Evolutionary conservation across 306 rosid genomes (phyloP).

Genomic region (Prunus armeniaca): DNA sequence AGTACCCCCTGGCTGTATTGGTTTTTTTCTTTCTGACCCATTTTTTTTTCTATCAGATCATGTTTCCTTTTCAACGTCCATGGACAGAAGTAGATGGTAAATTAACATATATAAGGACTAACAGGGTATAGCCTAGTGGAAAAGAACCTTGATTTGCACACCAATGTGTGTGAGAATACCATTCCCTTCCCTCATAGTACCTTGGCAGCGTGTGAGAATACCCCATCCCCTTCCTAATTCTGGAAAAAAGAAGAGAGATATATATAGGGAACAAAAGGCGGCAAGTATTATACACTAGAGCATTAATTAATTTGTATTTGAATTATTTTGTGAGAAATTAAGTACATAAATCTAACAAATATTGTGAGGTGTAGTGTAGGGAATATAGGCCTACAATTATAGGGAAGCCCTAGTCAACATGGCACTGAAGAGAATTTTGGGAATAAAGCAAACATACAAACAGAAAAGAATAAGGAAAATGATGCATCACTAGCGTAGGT

Average conservation of each 20-base stretch:
- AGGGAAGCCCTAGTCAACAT: background rate
- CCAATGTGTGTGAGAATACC: too few relatives aligned
- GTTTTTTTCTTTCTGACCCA: background rate
- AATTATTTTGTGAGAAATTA: background rate
- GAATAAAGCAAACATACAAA: slow-evolving; percentile 45
- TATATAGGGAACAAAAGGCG: too few relatives aligned
- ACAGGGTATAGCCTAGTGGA: too few relatives aligned
- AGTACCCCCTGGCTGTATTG: background rate
- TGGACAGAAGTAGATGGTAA: too few relatives aligned
- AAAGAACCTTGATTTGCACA: too few relatives aligned
- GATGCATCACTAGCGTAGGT: slow-evolving; percentile 36
- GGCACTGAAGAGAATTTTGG: slow-evolving; percentile 42
- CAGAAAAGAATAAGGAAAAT: slow-evolving; percentile 48
- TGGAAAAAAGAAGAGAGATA: too few relatives aligned
- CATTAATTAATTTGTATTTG: background rate
- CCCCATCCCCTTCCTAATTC: too few relatives aligned
- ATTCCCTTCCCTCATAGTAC: too few relatives aligned
- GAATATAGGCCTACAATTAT: slow-evolving; percentile 3
- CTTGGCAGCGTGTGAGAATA: too few relatives aligned
- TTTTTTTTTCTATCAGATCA: background rate
- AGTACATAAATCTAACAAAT: background rate
- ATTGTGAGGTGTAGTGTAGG: slow-evolving; percentile 1
- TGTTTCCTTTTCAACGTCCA: too few relatives aligned
- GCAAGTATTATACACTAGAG: too few relatives aligned
- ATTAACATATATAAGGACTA: too few relatives aligned